Evolutionary conservation across 805 yeast genomes (phyloP).

Genomic region (Saccharomycopsis olivae): DNA sequence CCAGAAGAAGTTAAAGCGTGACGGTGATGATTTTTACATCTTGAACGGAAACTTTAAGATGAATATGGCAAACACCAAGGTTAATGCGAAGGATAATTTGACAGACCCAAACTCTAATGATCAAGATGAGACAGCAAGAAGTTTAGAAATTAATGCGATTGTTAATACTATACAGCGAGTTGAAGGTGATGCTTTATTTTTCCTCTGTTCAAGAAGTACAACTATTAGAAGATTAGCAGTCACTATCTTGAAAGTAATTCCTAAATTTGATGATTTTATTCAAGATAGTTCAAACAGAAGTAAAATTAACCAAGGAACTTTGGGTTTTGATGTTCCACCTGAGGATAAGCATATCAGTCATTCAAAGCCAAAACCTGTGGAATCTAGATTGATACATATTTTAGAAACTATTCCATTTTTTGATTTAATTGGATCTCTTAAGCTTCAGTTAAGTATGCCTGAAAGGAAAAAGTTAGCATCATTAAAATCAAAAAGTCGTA

Average conservation of each 20-base stretch:
- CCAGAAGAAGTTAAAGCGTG: slow-evolving; percentile 21
- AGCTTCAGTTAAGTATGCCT: slow-evolving; percentile 50
- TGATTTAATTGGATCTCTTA: slow-evolving; percentile 44
- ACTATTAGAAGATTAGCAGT: slow-evolving; percentile 66
- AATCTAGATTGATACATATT: slow-evolving; percentile 66
- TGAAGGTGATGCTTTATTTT: slow-evolving; percentile 91
- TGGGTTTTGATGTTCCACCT: background rate
- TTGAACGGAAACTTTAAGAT: slow-evolving; percentile 18
- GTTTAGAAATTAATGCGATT: slow-evolving; percentile 61
- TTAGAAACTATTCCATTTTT: slow-evolving; percentile 61
- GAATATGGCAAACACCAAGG: slow-evolving; percentile 19
- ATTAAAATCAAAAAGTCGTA: slow-evolving; percentile 44
- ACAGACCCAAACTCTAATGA: slow-evolving; percentile 21
- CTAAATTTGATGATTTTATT: slow-evolving; percentile 81
- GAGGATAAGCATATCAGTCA: background rate
- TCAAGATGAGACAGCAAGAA: slow-evolving; percentile 19
- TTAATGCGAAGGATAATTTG: slow-evolving; percentile 19
- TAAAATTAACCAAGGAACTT: background rate
- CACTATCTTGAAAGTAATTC: slow-evolving; percentile 62
- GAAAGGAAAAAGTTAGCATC: slow-evolving; percentile 66
- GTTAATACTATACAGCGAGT: slow-evolving; percentile 86
- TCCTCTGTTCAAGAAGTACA: slow-evolving; percentile 80
- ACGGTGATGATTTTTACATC: slow-evolving; percentile 17
- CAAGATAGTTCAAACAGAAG: slow-evolving; percentile 34
- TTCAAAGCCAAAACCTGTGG: slow-evolving; percentile 27